Percentiles rank a stretch among this genome's conserved stretches.
Evolutionary conservation across 805 yeast genomes (phyloP).

Genomic region (Helenozyma baotianmanensis): DNA sequence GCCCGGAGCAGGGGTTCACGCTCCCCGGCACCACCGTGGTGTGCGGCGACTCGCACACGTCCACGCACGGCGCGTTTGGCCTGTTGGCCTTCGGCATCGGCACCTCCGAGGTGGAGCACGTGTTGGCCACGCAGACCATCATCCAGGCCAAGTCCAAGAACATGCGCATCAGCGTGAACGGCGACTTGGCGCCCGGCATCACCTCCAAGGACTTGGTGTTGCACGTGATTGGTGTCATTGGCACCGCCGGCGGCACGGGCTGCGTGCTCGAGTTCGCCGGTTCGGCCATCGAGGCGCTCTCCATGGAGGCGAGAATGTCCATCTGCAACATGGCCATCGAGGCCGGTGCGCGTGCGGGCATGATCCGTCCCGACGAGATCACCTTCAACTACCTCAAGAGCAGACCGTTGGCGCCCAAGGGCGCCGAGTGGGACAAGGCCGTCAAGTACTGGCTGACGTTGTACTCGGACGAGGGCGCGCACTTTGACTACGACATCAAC

Average conservation of each 20-base stretch:
- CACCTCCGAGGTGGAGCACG: slow-evolving; percentile 98
- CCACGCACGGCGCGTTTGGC: slow-evolving; percentile 99
- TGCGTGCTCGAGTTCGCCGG: slow-evolving; percentile 96
- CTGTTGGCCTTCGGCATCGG: slow-evolving; percentile 98
- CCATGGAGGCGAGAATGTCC: slow-evolving; percentile 99
- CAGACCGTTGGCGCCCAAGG: slow-evolving; percentile 92
- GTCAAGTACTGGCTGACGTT: slow-evolving; percentile 85
- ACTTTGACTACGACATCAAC: slow-evolving; percentile 76
- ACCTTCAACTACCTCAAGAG: slow-evolving; percentile 89
- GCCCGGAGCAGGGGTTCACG: slow-evolving; percentile 99
- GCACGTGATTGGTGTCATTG: slow-evolving; percentile 93
- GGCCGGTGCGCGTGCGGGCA: slow-evolving; percentile 99
- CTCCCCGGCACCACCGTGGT: slow-evolving; percentile 98
- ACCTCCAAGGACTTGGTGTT: slow-evolving; percentile 94
- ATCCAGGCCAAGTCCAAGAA: slow-evolving; percentile 94
- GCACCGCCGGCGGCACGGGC: slow-evolving; percentile 99
- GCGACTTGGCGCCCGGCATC: slow-evolving; percentile 80
- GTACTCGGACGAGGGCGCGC: slow-evolving; percentile 84
- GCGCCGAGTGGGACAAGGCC: slow-evolving; percentile 94
- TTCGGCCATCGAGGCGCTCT: slow-evolving; percentile 79
- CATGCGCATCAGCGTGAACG: slow-evolving; percentile 85
- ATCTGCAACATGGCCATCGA: slow-evolving; percentile 99
- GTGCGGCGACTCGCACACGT: slow-evolving; percentile 98
- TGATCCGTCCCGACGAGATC: slow-evolving; percentile 92
- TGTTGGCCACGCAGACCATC: slow-evolving; percentile 92